Evolutionary conservation across 2,329 filamentous ascomycete genomes (phyloP).

Genomic region (Fusarium secorum): DNA sequence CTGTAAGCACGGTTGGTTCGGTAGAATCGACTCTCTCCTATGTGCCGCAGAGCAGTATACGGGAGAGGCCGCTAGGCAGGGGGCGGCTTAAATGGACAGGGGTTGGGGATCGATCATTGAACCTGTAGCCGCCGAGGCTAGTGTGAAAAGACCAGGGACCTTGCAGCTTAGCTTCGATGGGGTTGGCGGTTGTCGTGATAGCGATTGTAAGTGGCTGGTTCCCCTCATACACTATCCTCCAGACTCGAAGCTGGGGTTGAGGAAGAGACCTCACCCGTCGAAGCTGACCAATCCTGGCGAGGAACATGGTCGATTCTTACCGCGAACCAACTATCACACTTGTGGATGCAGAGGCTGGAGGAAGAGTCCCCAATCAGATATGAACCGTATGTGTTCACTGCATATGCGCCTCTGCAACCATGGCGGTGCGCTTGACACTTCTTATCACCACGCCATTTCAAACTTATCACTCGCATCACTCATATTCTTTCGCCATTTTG

Average conservation of each 20-base stretch:
- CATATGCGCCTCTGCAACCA: neutral
- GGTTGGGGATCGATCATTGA: conserved; percentile 9
- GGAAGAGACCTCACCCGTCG: conserved; percentile 10
- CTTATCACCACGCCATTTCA: conserved; percentile 26
- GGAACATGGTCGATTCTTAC: neutral
- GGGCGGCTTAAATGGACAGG: neutral
- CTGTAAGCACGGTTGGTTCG: neutral
- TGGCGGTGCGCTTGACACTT: neutral
- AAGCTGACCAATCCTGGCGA: neutral
- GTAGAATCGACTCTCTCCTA: neutral
- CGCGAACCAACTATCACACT: neutral
- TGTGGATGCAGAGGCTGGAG: conserved; percentile 11
- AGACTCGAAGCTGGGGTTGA: neutral
- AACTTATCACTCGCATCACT: neutral
- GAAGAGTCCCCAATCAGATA: neutral
- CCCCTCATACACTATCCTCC: neutral
- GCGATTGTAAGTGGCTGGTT: conserved; percentile 22
- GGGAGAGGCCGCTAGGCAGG: neutral
- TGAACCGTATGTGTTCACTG: neutral
- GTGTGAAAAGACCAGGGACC: conserved; percentile 24
- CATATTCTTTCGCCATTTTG: too few species aligned
- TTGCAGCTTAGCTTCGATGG: conserved; percentile 14
- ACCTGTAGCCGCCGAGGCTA: conserved; percentile 28
- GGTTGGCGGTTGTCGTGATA: conserved; percentile 15
- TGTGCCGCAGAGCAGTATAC: neutral